Evolutionary conservation across 805 yeast genomes (phyloP).

Genomic region (Metschnikowia matae): DNA sequence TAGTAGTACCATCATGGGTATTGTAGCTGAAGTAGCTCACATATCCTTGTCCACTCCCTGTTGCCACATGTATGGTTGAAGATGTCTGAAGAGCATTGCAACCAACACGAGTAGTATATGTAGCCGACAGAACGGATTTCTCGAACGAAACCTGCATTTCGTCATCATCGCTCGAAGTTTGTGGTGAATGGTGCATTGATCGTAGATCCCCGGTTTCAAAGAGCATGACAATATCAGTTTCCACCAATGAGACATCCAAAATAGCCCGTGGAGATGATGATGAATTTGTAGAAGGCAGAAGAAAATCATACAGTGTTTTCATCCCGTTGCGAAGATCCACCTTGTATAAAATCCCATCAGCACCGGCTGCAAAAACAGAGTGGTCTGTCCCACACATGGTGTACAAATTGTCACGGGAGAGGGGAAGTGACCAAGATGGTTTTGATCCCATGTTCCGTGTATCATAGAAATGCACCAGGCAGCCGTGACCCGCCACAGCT

Average conservation of each 20-base stretch:
- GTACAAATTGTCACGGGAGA: conserved; percentile 15
- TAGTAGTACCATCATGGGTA: background rate
- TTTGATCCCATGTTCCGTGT: conserved; percentile 3
- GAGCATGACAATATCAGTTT: background rate
- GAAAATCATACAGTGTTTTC: background rate
- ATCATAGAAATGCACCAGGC: conserved; percentile 16
- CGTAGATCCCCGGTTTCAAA: background rate
- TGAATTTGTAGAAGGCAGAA: background rate
- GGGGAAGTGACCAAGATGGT: conserved; percentile 11
- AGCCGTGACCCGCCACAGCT: conserved; percentile 17
- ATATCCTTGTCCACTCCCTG: conserved; percentile 9
- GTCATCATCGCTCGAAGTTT: background rate
- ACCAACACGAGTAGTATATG: conserved; percentile 3
- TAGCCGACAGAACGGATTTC: background rate
- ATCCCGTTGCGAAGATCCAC: conserved; percentile 14
- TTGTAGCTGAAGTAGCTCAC: conserved; percentile 6
- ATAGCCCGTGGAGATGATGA: background rate
- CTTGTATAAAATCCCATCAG: conserved; percentile 15
- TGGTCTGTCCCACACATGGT: conserved; percentile 12
- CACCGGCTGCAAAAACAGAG: conserved; percentile 14
- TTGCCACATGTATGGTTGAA: conserved; percentile 3
- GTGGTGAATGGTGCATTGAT: background rate
- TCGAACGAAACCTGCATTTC: background rate
- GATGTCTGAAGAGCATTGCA: conserved; percentile 6
- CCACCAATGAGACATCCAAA: background rate